Evolutionary conservation across 805 yeast genomes (phyloP), one percentile per base, ranked within the genome.

Genomic region (Saccharomycodes ludwigii): DNA sequence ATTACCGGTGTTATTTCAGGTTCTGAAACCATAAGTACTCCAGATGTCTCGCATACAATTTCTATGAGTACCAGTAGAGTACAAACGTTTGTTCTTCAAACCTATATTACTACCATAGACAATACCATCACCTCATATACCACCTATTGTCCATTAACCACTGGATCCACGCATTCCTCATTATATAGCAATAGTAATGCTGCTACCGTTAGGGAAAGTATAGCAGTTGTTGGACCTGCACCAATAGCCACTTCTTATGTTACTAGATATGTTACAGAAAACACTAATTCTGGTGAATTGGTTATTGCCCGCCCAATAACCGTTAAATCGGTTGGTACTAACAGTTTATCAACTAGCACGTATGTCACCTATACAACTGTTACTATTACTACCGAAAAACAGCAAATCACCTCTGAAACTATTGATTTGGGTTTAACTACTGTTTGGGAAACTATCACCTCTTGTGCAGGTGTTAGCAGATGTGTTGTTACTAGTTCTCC

Each of bases 101-200:
- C n/a, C n/a, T n/a, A 33, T 15, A 37, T 40, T 20, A 35, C 41
- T 19, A 38, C 44, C 9, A 24, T 21, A 18, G 24, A 16, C 30
- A 41, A 40, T 19, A 27, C 22, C 12, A 36, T 29, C 12, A 40
- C 43, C 15, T 23, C 27, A 18, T 36, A 36, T 39, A 41, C 42
- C 6, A 38, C 47, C 16, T 30, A 28, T 18, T 38, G 42, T 22
- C 42, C 47, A 21, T 9, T 35, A 12, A 22, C 33, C 22, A 17
- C 32, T 6, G 28, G 32, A 9, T 27, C 27, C 1, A 21, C 22
- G 8, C 7, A 17, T 17, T 4, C 18, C 3, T 13, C 27, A 6
- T n/a, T 27, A 2, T 16, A 22, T 6, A 21, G 24, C 11, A 31
- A 31, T 15, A 30, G 29, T 5, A 27, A 21, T 20, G 21, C 30